Conservation (phyloP, 805 yeast species). For the Candida arabinofermentans region DNA sequence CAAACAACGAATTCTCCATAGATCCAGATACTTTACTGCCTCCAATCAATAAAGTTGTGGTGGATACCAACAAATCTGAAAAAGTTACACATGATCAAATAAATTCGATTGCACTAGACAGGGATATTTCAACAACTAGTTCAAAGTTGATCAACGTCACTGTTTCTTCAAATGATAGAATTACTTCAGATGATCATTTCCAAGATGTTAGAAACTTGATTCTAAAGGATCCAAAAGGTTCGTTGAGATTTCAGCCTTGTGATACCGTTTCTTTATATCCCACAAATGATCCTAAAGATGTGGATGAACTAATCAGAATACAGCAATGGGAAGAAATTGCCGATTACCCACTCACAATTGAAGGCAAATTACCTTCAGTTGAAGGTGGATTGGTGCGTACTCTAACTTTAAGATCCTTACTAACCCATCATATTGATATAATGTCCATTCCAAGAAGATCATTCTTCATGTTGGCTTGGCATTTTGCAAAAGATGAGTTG, state of each 20-base stretch:
- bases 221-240: conserved; percentile 31
- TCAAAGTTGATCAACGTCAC: conserved; percentile 35
- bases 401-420: conserved; percentile 65
- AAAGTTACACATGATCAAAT: conserved; percentile 27
- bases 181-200: conserved; percentile 72
- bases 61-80: conserved; percentile 29
- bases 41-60: conserved; percentile 31
- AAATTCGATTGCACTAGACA: conserved; percentile 26
- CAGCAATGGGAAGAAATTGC: conserved; percentile 77
- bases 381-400: conserved; percentile 62
- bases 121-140: conserved; percentile 16
- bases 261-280: conserved; percentile 81
- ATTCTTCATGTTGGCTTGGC: conserved; percentile 71
- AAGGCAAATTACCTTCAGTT: conserved; percentile 33
- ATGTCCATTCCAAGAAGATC: conserved; percentile 79
- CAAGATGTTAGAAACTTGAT: conserved; percentile 79
- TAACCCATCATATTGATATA: conserved; percentile 80
- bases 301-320: conserved; percentile 55
- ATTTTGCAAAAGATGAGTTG: conserved; percentile 69
- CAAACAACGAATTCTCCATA: conserved; percentile 28
- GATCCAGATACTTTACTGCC: conserved; percentile 34
- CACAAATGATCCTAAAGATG: conserved; percentile 58
- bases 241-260: conserved; percentile 58
- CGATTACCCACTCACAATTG: conserved; percentile 47
- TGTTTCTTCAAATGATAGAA: conserved; percentile 48